These are phyloP conservation scores for Tuber aestivum DNA, from an alignment of 495 filamentous ascomycete species.

Conservation along the genomic window DNA sequence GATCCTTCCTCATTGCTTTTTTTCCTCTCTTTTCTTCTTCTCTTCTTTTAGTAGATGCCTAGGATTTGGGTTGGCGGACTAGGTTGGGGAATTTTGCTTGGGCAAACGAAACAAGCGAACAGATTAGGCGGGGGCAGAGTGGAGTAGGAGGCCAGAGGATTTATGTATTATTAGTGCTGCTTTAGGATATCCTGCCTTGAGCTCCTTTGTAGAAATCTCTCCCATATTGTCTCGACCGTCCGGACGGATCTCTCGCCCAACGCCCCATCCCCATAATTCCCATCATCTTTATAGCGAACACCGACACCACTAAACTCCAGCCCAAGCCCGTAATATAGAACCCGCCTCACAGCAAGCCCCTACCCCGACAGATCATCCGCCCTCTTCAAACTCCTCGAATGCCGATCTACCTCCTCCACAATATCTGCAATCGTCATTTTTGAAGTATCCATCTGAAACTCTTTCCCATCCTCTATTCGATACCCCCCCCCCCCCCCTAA, in stretches of 20 bases:
- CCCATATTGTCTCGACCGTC: background rate
- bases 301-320: background rate
- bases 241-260: background rate
- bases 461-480: conserved; percentile 70
- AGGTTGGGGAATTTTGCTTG: conserved; percentile 1
- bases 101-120: background rate
- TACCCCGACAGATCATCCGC: conserved; percentile 70
- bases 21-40: background rate
- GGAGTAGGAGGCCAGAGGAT: conserved; percentile 9
- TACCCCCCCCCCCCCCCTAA: background rate
- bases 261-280: background rate
- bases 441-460: conserved; percentile 62
- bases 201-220: background rate
- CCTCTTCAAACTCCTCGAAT: conserved; percentile 72
- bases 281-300: background rate
- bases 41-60: background rate
- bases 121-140: background rate
- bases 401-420: conserved; percentile 79
- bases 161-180: conserved; percentile 26
- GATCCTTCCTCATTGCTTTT: background rate
- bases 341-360: conserved; percentile 8
- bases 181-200: conserved; percentile 13
- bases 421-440: conserved; percentile 80
- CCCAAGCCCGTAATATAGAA: conserved; percentile 24
- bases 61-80: background rate